Conservation (phyloP, 1,284 basidiomycete genomes). For the Hemileia vastatrix region DNA sequence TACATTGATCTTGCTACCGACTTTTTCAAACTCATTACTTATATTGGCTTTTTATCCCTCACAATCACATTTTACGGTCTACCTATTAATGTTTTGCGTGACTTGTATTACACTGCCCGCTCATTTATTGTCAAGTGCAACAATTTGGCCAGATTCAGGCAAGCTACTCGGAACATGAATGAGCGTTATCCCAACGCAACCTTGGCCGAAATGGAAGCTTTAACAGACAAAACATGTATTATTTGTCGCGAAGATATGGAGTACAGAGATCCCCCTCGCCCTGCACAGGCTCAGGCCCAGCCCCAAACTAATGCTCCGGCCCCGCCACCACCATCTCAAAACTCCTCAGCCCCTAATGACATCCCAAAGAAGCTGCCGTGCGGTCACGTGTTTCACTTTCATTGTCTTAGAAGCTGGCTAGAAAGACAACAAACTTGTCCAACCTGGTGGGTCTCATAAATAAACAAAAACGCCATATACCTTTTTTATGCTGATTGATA, state of each 20-base stretch:
- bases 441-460: conserved; percentile 62
- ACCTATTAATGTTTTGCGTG: conserved; percentile 88
- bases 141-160: conserved; percentile 78
- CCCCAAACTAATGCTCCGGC: conserved; percentile 32
- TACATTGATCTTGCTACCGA: conserved; percentile 91
- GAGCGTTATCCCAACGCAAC: conserved; percentile 89
- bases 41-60: conserved; percentile 82
- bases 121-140: conserved; percentile 78
- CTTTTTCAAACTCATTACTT: conserved; percentile 83
- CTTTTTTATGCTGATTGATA: neutral
- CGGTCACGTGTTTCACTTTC: conserved; percentile 96
- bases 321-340: conserved; percentile 12
- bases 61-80: conserved; percentile 91
- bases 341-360: conserved; percentile 57
- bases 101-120: conserved; percentile 87
- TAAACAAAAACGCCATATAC: neutral
- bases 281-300: conserved; percentile 25
- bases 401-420: conserved; percentile 92
- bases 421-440: conserved; percentile 87
- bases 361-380: conserved; percentile 93
- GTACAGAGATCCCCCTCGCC: conserved; percentile 44
- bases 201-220: conserved; percentile 64
- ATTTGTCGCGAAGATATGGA: conserved; percentile 98
- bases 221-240: conserved; percentile 87
- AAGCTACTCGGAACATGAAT: conserved; percentile 95